Conservation (phyloP, 352 stramenopile species). For the Globisporangium rhizosaccharum region DNA sequence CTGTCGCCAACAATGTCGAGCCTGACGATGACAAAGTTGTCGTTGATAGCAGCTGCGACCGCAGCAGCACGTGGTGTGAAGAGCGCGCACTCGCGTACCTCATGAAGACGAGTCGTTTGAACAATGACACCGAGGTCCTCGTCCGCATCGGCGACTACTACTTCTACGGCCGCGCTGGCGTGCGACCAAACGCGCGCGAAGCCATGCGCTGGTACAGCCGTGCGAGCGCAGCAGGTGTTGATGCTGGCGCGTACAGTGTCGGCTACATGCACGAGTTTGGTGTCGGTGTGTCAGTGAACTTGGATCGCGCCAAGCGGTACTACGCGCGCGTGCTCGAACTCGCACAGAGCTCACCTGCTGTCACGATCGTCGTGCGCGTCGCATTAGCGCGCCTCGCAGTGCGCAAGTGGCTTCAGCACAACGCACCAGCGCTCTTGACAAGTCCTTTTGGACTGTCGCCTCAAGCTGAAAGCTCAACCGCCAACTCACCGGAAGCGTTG, state of each 20-base stretch:
- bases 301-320: constrained; percentile 52
- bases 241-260: constrained; percentile 63
- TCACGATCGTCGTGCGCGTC: constrained; percentile 29
- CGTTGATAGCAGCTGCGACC: too few relatives aligned
- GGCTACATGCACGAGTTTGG: constrained; percentile 72
- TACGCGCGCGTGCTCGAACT: constrained; percentile 56
- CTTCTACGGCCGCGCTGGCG: constrained; percentile 57
- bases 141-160: constrained; percentile 73
- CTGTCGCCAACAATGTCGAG: neutral
- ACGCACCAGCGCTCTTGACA: constrained; percentile 18
- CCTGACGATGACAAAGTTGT: constrained; percentile 1
- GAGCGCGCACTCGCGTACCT: constrained; percentile 37
- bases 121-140: constrained; percentile 50
- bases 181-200: constrained; percentile 23
- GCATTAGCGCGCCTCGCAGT: constrained; percentile 28
- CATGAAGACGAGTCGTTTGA: constrained; percentile 22
- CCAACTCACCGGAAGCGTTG: neutral
- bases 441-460: constrained; percentile 3
- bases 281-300: constrained; percentile 38
- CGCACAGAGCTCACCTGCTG: constrained; percentile 22
- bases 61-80: constrained; percentile 14
- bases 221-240: constrained; percentile 53
- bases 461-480: neutral
- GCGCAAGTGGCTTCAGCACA: constrained; percentile 23
- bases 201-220: constrained; percentile 69